These are phyloP conservation scores for Fusarium veterinarium DNA, from an alignment of 2,329 filamentous ascomycete genomes.

Conservation along the genomic window DNA sequence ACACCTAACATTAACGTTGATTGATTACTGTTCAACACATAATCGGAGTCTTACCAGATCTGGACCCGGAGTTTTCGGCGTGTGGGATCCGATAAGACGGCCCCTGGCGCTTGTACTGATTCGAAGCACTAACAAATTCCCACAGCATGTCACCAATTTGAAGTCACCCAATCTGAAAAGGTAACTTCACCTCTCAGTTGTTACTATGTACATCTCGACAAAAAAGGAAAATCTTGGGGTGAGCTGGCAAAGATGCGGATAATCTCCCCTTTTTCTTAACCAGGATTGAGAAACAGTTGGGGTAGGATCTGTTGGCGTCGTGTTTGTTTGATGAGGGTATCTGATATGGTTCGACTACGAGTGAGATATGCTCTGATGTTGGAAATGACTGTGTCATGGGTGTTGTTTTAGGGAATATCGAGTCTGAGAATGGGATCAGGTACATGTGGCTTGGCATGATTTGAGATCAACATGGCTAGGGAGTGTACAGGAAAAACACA, in stretches of 20 bases:
- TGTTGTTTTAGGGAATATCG: neutral
- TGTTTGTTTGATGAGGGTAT: conserved; percentile 26
- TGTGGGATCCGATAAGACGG: conserved; percentile 12
- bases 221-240: conserved; percentile 4
- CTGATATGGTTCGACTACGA: conserved; percentile 39
- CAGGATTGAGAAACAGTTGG: conserved; percentile 20
- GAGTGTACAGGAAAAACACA: neutral
- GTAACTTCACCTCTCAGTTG: neutral
- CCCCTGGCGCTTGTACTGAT: conserved; percentile 41
- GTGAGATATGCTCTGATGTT: conserved; percentile 41
- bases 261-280: conserved; percentile 8
- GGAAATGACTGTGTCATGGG: conserved; percentile 9
- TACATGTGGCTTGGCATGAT: conserved; percentile 6
- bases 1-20: conserved; percentile 20
- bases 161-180: neutral
- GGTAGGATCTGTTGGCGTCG: conserved; percentile 34
- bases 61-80: conserved; percentile 39
- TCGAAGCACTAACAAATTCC: conserved; percentile 37
- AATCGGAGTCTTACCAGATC: conserved; percentile 9
- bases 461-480: neutral
- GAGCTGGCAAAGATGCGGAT: conserved; percentile 5
- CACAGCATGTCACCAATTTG: conserved; percentile 10
- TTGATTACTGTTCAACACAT: neutral
- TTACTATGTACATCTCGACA: neutral
- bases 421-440: neutral